Conservation (phyloP, 106 monocot genomes). For the Dioscorea dumetorum region DNA sequence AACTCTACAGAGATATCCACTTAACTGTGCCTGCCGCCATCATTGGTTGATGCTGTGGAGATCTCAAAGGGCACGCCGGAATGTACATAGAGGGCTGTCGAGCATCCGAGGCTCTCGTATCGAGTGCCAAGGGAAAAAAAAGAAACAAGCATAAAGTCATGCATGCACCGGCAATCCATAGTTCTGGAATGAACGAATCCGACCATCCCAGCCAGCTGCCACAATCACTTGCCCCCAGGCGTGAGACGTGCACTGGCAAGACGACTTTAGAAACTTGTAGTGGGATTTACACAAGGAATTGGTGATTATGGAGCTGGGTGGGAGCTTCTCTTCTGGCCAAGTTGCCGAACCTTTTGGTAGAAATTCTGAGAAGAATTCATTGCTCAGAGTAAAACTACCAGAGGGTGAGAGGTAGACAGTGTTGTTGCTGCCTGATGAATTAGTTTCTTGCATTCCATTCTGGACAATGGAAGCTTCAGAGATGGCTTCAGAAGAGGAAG, state of each 20-base stretch:
- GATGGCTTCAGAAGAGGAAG: not conserved
- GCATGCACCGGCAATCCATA: constrained; percentile 59
- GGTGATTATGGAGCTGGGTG: constrained; percentile 11
- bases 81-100: constrained; percentile 7
- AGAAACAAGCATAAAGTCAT: constrained; percentile 13
- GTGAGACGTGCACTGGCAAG: constrained; percentile 35
- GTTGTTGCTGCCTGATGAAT: constrained; percentile 1
- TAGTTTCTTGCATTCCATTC: not conserved
- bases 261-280: constrained; percentile 40
- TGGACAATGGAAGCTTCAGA: constrained; percentile 6
- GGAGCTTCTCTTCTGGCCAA: constrained; percentile 95
- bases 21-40: constrained; percentile 8
- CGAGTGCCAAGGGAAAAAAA: not conserved
- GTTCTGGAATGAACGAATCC: constrained; percentile 74
- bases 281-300: constrained; percentile 30
- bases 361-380: constrained; percentile 30
- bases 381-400: constrained; percentile 37
- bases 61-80: constrained; percentile 14
- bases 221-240: constrained; percentile 95
- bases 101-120: constrained; percentile 3
- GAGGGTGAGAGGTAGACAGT: constrained; percentile 8
- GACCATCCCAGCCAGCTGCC: constrained; percentile 73
- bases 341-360: constrained; percentile 55
- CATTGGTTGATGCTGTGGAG: not conserved
- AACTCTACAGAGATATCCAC: constrained; percentile 11